Evolutionary conservation across 768 basidiomycete genomes (phyloP), one percentile per base, ranked within the genome.

Genomic region (Inosperma sp.): DNA sequence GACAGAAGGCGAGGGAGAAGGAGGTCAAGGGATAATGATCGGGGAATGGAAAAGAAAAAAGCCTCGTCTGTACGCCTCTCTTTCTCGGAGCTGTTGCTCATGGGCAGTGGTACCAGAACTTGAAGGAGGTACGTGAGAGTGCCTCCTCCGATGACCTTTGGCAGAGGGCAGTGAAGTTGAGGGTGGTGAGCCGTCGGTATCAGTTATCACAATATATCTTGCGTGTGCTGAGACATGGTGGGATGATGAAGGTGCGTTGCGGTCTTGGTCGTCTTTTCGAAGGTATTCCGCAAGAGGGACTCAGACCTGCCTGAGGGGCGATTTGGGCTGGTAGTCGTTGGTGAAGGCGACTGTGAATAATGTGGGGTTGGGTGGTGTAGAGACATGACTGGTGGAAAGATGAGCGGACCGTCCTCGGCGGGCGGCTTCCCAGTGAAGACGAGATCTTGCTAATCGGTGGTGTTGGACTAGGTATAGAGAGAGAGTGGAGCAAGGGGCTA

Each of bases 201-300:
- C n/a, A n/a, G n/a, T n/a, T n/a, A n/a, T n/a, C n/a, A n/a, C n/a
- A n/a, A n/a, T n/a, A n/a, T n/a, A n/a, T n/a, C n/a, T n/a, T n/a
- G n/a, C n/a, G n/a, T n/a, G n/a, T n/a, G n/a, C n/a, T n/a, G n/a
- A n/a, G n/a, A n/a, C n/a, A n/a, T n/a, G 40, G 30, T 35, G 49
- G 25, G 21, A 36, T 13, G 29, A 16, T 30, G 29, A 40, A 30
- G 41, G 44, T 37, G 27, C 40, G 61, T 68, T 60, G 56, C 70
- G 65, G 68, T 71, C 69, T 23, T n/a, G n/a, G 19, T 23, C 25
- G 51, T 48, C 40, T 72, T 77, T 57, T 69, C 65, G 47, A 83
- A 73, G 8, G 82, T 74, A 54, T 82, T 75, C 44, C 81, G 70
- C 42, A 83, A 70, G 39, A 83, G 73, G 8, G 73, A 71, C 58